Base-by-base conservation (phyloP, 768 basidiomycete genomes). In the Gymnopilus junonius region DNA sequence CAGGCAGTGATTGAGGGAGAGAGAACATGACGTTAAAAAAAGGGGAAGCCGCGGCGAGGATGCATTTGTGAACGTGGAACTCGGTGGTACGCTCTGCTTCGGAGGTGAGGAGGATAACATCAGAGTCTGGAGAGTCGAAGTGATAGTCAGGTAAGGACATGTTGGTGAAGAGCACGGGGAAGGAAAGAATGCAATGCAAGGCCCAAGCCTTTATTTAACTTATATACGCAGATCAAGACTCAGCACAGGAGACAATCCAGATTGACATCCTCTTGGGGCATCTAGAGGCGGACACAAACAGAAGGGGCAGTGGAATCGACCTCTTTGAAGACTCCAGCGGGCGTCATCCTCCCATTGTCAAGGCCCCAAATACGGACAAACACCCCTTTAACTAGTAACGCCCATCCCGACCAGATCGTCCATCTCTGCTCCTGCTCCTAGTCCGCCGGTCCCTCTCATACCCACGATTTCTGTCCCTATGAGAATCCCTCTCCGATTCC, bases 1-100 rank as follows among this genome's bases (percentile, higher is more conserved):
- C 21, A 4, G 59, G 43, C 40, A 74, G 66, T 35, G 45, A 54
- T 61, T 90, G 89, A 4, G 90, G 88, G 17, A 91, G 76, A 21
- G 84, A 73, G 69, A 92, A 88, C 87, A 91, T 86, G 59, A 88
- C 83, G 55, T 74, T 71, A 74, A 92, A 93, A 75, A 92, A 88
- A 2, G 86, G 81, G 5, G 91, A 92, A 1, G 88, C 87, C 4
- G 80, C 77, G 11, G 84, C 76, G 51, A 93, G 83, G 63, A 92
- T 82, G 71, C 82, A 84, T 63, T 80, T 80, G 74, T 90, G 90
- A 32, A 87, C 83, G 42, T 77, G 81, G 69, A 91, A 90, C 66
- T 85, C 81, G 55, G 81, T 75, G 15, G 74, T 67, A 23, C 73
- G 65, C 53, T 77, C 64, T 39, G 67, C 62, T 58, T 78, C 76